Conservation (phyloP, 2,329 filamentous ascomycete genomes). For the Colletotrichum orbiculare region DNA sequence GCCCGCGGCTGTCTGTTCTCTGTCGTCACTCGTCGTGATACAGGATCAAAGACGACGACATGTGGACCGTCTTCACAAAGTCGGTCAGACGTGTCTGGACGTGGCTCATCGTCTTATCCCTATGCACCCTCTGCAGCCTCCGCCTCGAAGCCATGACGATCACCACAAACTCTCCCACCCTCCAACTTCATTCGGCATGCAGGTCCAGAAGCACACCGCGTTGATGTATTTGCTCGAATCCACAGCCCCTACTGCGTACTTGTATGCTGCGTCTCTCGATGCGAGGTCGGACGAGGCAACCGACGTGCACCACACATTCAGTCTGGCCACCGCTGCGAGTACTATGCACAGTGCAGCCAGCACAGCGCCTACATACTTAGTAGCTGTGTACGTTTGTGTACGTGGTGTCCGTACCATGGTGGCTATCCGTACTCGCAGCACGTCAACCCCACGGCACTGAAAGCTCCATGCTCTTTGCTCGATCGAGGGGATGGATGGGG, state of each 20-base stretch:
- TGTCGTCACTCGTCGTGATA: not conserved
- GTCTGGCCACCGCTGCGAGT: not conserved
- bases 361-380: conserved; percentile 7
- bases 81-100: not conserved
- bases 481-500: conserved; percentile 36
- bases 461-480: conserved; percentile 31
- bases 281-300: conserved; percentile 25
- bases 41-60: too few relatives aligned
- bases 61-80: too few relatives aligned
- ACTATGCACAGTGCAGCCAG: conserved; percentile 8
- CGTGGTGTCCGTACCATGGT: not conserved
- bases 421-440: conserved; percentile 26
- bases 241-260: conserved; percentile 2
- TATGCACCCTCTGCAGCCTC: not conserved
- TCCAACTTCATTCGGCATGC: conserved; percentile 9
- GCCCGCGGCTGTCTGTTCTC: conserved; percentile 15
- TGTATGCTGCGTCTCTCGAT: conserved; percentile 13
- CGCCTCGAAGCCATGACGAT: conserved; percentile 23
- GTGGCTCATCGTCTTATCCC: conserved; percentile 2
- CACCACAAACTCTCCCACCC: conserved; percentile 15
- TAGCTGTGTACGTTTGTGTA: not conserved
- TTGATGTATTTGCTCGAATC: too few relatives aligned
- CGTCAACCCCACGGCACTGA: conserved; percentile 35
- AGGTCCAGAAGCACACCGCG: conserved; percentile 11
- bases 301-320: not conserved